These are phyloP conservation scores for Ceratocystis diversiconidia DNA, from an alignment of 2,329 filamentous ascomycete species.

Conservation along the genomic window DNA sequence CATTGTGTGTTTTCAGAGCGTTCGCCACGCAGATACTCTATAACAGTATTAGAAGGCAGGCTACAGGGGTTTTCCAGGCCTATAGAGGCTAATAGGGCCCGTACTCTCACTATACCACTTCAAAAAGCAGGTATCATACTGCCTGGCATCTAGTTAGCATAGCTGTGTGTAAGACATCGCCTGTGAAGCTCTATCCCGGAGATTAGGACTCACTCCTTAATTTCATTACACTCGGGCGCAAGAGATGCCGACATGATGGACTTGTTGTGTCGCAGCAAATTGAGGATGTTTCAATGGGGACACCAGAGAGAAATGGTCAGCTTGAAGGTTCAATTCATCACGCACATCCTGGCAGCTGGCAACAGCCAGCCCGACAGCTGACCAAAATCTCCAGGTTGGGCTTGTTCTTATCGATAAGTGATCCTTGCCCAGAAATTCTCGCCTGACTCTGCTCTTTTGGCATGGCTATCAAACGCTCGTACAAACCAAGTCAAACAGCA, in stretches of 20 bases:
- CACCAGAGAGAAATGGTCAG: neutral
- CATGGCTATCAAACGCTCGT: neutral
- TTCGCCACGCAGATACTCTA: slow-evolving; percentile 80
- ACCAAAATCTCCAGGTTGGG: neutral
- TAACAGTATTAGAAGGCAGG: slow-evolving; percentile 6
- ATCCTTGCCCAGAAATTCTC: slow-evolving; percentile 16
- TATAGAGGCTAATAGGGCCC: slow-evolving; percentile 22
- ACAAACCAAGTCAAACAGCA: neutral
- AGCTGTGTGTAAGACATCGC: neutral
- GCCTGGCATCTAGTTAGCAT: slow-evolving; percentile 36
- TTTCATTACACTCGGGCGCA: slow-evolving; percentile 84
- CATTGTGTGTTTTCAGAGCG: slow-evolving; percentile 75
- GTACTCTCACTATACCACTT: slow-evolving; percentile 99
- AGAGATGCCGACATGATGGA: slow-evolving; percentile 76
- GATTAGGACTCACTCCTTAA: slow-evolving; percentile 62
- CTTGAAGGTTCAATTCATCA: neutral
- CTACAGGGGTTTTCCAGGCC: neutral
- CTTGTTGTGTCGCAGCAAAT: neutral
- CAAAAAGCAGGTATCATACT: slow-evolving; percentile 92
- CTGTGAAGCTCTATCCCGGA: neutral
- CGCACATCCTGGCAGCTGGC: neutral
- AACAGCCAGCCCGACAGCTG: neutral
- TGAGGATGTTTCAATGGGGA: neutral
- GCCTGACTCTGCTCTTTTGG: neutral
- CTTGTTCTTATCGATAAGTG: slow-evolving; percentile 14